These are phyloP conservation scores for Penicillium taxi DNA, from an alignment of 495 filamentous ascomycete species.

Conservation along the genomic window DNA sequence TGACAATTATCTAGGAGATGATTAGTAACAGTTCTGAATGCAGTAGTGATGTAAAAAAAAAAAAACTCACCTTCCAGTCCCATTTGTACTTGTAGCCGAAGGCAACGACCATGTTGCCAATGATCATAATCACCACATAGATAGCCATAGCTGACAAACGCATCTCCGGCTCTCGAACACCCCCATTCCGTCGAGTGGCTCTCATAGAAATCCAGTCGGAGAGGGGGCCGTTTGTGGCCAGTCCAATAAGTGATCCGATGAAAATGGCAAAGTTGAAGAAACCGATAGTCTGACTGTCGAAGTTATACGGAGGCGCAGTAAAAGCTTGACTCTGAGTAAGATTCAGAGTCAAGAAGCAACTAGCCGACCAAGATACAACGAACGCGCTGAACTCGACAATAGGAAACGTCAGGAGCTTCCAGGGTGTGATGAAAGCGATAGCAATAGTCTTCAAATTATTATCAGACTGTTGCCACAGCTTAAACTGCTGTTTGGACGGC, in stretches of 20 bases:
- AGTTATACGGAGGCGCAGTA: constrained; percentile 51
- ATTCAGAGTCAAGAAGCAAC: constrained; percentile 54
- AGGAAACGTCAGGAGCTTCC: constrained; percentile 53
- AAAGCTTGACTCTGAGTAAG: constrained; percentile 56
- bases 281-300: constrained; percentile 46
- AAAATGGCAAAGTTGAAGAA: constrained; percentile 40
- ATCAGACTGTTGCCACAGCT: constrained; percentile 36
- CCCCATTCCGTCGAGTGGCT: constrained; percentile 48
- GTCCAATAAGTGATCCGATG: constrained; percentile 46
- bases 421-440: constrained; percentile 41
- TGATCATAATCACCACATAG: constrained; percentile 47
- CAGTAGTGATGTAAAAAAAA: neutral
- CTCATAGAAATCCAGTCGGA: constrained; percentile 52
- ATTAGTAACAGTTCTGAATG: neutral
- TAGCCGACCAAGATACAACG: constrained; percentile 52
- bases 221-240: constrained; percentile 50
- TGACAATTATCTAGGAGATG: constrained; percentile 29
- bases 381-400: constrained; percentile 56
- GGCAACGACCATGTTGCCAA: constrained; percentile 54
- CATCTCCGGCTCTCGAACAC: constrained; percentile 67
- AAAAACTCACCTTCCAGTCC: constrained; percentile 42
- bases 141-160: constrained; percentile 54
- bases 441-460: constrained; percentile 34
- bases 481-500: constrained; percentile 50
- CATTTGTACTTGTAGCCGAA: constrained; percentile 52